Conservation (phyloP, 805 yeast genomes). For the Ogataea parapolymorpha region DNA sequence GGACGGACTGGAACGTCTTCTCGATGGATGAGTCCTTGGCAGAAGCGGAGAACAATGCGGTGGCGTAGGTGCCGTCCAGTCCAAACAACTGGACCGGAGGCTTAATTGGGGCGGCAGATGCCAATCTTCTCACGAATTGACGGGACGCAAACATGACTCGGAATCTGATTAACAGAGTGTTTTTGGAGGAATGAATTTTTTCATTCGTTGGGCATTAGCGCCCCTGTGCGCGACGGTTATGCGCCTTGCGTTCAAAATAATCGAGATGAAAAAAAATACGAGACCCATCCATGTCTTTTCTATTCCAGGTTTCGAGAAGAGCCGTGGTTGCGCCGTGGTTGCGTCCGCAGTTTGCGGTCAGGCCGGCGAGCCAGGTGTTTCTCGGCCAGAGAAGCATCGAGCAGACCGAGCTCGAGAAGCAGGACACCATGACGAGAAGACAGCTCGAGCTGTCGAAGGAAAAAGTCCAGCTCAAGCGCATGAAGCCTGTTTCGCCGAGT, state of each 20-base stretch:
- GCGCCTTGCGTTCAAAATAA: conserved; percentile 5
- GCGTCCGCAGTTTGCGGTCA: neutral
- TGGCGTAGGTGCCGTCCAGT: conserved; percentile 94
- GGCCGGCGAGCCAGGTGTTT: conserved; percentile 3
- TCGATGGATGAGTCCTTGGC: conserved; percentile 76
- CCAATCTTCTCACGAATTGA: conserved; percentile 66
- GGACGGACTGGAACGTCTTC: conserved; percentile 61
- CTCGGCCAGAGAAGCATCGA: conserved; percentile 29
- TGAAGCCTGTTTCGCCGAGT: conserved; percentile 83
- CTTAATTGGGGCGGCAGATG: conserved; percentile 57
- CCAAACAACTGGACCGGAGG: conserved; percentile 95
- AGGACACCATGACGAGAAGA: conserved; percentile 66
- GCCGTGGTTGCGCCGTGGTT: neutral
- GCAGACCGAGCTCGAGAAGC: conserved; percentile 72
- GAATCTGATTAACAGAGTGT: conserved; percentile 8
- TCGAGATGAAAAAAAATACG: conserved; percentile 4
- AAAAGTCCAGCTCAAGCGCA: conserved; percentile 65
- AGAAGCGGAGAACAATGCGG: conserved; percentile 90
- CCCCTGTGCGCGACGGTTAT: conserved; percentile 7
- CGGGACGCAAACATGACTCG: conserved; percentile 51
- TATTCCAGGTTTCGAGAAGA: conserved; percentile 1
- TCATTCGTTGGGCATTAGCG: conserved; percentile 30
- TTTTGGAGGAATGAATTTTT: conserved; percentile 14
- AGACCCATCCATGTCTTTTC: conserved; percentile 3
- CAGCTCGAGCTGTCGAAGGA: conserved; percentile 73